These are phyloP conservation scores for Psilocybe mexicana DNA, from an alignment of 1,284 basidiomycete genomes.

Conservation along the genomic window DNA sequence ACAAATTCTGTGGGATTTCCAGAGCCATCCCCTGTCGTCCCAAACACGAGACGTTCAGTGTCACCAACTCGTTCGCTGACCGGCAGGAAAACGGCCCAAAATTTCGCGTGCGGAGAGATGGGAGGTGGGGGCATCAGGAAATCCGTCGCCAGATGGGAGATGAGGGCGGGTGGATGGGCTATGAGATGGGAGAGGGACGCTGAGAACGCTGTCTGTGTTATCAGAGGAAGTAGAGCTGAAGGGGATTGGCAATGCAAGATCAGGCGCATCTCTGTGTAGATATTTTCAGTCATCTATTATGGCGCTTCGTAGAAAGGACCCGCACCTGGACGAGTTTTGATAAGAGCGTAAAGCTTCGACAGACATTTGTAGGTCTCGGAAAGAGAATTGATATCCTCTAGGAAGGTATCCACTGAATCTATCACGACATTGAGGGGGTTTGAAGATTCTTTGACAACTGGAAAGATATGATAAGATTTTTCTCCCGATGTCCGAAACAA, in stretches of 20 bases:
- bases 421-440: conserved; percentile 57
- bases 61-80: conserved; percentile 62
- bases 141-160: conserved; percentile 62
- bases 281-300: not conserved
- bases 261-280: conserved; percentile 51
- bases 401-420: conserved; percentile 67
- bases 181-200: conserved; percentile 64
- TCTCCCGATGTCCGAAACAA: not conserved
- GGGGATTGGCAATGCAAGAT: conserved; percentile 60
- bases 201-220: conserved; percentile 67
- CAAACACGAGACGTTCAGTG: conserved; percentile 61
- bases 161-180: conserved; percentile 64
- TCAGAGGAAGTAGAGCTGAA: conserved; percentile 52
- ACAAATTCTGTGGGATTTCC: conserved; percentile 50
- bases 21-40: conserved; percentile 51
- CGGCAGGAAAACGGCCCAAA: conserved; percentile 74
- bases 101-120: conserved; percentile 58
- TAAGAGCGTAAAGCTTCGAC: conserved; percentile 39
- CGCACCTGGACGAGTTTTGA: conserved; percentile 51
- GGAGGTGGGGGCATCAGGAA: conserved; percentile 74
- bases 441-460: conserved; percentile 34
- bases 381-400: conserved; percentile 55
- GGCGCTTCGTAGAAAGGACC: conserved; percentile 8
- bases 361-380: conserved; percentile 56
- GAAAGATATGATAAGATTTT: conserved; percentile 3